Evolutionary conservation across 2,329 filamentous ascomycete genomes (phyloP), one percentile per base, ranked within the genome.

Genomic region (Neopestalotiopsis sp.): DNA sequence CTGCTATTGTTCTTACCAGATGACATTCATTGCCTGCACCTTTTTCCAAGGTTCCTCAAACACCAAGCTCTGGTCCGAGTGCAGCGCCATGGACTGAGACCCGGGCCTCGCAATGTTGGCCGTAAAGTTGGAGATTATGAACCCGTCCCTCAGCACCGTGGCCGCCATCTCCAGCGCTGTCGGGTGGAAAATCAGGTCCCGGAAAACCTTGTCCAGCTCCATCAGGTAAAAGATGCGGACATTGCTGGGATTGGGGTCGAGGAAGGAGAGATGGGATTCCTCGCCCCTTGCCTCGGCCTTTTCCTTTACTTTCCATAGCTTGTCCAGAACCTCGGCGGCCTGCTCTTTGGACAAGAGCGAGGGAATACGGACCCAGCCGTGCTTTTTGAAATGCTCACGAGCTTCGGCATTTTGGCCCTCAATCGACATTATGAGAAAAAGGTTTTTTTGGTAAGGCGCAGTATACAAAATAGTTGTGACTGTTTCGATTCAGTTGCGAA

Each of bases 41-140:
- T 69, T 70, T 6, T 72, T 67, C 79, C 78, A 80, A 6, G 77
- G 79, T n/a, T 76, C 77, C 30, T 77, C 76, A 45, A 77, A 75
- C 0, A 76, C 72, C 68, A 81, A 59, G 60, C 74, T 77, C 69
- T 78, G 74, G 66, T 81, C 78, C 9, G 76, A 78, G 70, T 80
- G 78, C 34, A 80, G 71, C 1, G 72, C 74, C 78, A 78, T 78
- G 12, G 71, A 74, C 67, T 72, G 59, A 14, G 74, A 72, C 0
- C 79, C 79, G 0, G 79, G 78, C 0, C 77, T 74, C 12, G 77
- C 78, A 59, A 80, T 79, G 68, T 80, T 80, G 60, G 77, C 76
- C 4, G 77, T 79, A 70, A 81, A 80, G 70, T 80, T 80, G 24
- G 72, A 75, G 67, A 80, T 75, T 10, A 79, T 69, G 71, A 78